phyloP scores from a whole-genome alignment of 2,329 filamentous ascomycete species.

The Aspergillus luchuensis region DNA sequence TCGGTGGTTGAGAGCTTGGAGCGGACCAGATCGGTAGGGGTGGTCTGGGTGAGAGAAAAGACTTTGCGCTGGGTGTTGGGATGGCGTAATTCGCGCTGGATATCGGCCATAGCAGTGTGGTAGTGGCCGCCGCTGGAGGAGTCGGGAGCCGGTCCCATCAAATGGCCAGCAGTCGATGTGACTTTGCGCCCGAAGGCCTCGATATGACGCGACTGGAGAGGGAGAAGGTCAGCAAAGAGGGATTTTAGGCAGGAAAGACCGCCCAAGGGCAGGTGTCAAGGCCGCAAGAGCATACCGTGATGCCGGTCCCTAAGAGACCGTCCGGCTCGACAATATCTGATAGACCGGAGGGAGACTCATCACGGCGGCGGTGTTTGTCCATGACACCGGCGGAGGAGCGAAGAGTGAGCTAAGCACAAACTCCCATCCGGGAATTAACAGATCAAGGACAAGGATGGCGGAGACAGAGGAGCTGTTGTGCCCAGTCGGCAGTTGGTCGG shows the following conservation, averaged over 20 bases:
- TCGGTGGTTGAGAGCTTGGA: slow-evolving; percentile 86
- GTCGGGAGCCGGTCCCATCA: slow-evolving; percentile 71
- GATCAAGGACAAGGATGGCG: slow-evolving; percentile 11
- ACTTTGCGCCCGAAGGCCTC: slow-evolving; percentile 95
- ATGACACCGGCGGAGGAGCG: slow-evolving; percentile 36
- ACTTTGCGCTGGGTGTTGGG: slow-evolving; percentile 85
- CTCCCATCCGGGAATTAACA: slow-evolving; percentile 28
- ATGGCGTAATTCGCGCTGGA: slow-evolving; percentile 84
- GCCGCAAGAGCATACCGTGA: slow-evolving; percentile 43
- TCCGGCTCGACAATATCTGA: slow-evolving; percentile 47
- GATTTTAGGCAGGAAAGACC: not conserved
- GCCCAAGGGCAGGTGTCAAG: slow-evolving; percentile 4
- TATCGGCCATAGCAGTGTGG: slow-evolving; percentile 81
- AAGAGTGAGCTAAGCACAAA: slow-evolving; percentile 24
- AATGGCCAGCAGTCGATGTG: slow-evolving; percentile 85
- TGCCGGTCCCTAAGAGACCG: slow-evolving; percentile 50
- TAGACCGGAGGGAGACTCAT: slow-evolving; percentile 49
- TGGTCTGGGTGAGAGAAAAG: slow-evolving; percentile 86
- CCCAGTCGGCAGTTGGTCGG: slow-evolving; percentile 11
- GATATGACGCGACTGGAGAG: slow-evolving; percentile 73
- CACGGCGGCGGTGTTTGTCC: slow-evolving; percentile 49
- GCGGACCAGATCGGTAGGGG: slow-evolving; percentile 90
- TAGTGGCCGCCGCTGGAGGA: slow-evolving; percentile 65
- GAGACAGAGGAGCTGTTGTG: not conserved
- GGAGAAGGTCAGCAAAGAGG: not conserved